Percentiles rank a stretch among this genome's conserved stretches.
Conservation (phyloP, 257 asterid species). For the Solanum acaule region DNA sequence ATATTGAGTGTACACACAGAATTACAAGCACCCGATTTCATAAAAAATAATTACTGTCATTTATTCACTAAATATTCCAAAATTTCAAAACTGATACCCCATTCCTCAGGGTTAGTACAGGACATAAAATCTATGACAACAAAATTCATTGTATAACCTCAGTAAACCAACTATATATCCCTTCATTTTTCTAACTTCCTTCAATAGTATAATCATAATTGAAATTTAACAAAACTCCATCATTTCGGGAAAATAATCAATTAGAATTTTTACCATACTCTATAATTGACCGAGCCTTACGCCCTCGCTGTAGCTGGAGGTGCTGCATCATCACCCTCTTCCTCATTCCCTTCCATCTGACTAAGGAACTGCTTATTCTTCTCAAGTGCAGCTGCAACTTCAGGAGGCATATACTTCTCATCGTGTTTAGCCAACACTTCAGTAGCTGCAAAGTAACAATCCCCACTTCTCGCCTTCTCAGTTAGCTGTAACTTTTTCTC, state of each 20-base stretch:
- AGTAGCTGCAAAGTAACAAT: constrained; percentile 50
- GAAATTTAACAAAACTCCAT: not conserved
- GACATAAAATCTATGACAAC: not conserved
- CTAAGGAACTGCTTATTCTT: constrained; percentile 52
- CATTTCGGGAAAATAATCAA: not conserved
- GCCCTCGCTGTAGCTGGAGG: not conserved
- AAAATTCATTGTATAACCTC: not conserved
- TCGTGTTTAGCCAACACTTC: constrained; percentile 93
- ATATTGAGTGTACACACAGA: not conserved
- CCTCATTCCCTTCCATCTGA: constrained; percentile 13
- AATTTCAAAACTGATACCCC: not conserved
- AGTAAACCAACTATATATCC: not conserved
- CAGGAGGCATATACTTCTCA: constrained; percentile 95
- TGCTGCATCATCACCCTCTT: not conserved
- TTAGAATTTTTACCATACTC: not conserved
- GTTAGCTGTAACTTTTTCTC: constrained; percentile 27
- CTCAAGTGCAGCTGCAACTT: constrained; percentile 74
- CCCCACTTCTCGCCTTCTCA: constrained; percentile 66
- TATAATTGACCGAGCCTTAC: not conserved
- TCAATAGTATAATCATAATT: not conserved
- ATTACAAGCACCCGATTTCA: not conserved
- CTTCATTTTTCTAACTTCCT: not conserved
- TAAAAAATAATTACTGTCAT: not conserved
- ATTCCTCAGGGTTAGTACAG: not conserved
- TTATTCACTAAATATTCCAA: not conserved